Evolutionary conservation across 257 asterid species (phyloP).

Genomic region (Nicotiana benthamiana): DNA sequence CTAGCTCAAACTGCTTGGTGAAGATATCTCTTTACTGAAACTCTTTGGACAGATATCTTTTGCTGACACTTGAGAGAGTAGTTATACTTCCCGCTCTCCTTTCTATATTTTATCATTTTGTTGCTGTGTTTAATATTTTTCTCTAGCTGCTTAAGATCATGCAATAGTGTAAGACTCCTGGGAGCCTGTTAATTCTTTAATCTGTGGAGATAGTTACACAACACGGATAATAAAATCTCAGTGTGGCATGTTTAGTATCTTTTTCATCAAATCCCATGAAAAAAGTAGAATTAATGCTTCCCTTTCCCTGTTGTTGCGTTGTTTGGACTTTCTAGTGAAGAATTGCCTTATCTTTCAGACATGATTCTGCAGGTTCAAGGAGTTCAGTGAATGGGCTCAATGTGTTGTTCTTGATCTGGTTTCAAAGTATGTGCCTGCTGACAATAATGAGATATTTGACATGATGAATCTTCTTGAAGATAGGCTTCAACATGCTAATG

Average conservation of each 20-base stretch:
- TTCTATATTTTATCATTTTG: not conserved
- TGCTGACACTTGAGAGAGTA: not conserved
- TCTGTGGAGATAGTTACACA: not conserved
- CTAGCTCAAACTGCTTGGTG: not conserved
- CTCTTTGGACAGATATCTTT: too few species aligned
- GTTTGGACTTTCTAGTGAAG: slow-evolving; percentile 4
- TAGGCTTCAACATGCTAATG: slow-evolving; percentile 99
- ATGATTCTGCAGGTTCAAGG: slow-evolving; percentile 64
- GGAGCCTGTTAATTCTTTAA: not conserved
- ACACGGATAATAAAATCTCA: not conserved
- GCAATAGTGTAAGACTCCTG: not conserved
- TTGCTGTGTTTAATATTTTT: not conserved
- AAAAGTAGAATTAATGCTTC: not conserved
- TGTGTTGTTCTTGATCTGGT: slow-evolving; percentile 84
- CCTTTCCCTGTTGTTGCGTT: not conserved
- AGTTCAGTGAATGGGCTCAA: slow-evolving; percentile 99
- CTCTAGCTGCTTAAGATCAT: not conserved
- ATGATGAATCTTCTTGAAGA: slow-evolving; percentile 99
- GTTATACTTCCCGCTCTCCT: not conserved
- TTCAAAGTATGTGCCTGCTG: slow-evolving; percentile 82
- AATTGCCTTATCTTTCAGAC: slow-evolving; percentile 14
- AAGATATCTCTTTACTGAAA: not conserved
- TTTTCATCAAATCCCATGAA: not conserved
- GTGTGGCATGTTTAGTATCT: not conserved
- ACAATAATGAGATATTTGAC: slow-evolving; percentile 91